These are phyloP conservation scores for Stemphylium beticola DNA, from an alignment of 2,329 filamentous ascomycete species.

Conservation along the genomic window DNA sequence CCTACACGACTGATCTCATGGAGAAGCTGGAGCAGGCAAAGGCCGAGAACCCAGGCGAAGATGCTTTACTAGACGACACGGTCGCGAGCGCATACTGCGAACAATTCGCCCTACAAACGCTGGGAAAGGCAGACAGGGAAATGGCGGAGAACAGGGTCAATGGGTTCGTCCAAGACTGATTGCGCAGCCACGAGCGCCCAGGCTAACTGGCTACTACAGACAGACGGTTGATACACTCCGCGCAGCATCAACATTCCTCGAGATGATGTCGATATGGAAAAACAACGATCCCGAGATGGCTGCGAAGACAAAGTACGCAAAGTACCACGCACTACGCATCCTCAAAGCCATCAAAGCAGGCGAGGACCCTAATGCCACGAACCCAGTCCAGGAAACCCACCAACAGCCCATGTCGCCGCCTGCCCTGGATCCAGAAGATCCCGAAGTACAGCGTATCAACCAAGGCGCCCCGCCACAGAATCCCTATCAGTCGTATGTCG, in stretches of 20 bases:
- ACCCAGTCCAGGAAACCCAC: constrained; percentile 69
- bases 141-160: constrained; percentile 84
- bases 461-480: constrained; percentile 38
- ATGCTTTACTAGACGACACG: constrained; percentile 82
- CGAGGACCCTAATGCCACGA: constrained; percentile 89
- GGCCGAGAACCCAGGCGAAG: constrained; percentile 74
- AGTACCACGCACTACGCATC: constrained; percentile 93
- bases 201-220: constrained; percentile 52
- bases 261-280: constrained; percentile 82
- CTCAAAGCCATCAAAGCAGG: constrained; percentile 88
- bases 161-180: constrained; percentile 57
- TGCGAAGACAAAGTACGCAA: constrained; percentile 93
- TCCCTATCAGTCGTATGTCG: constrained; percentile 60
- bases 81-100: constrained; percentile 92
- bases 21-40: constrained; percentile 89
- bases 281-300: constrained; percentile 75
- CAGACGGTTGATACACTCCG: constrained; percentile 95
- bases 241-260: constrained; percentile 90
- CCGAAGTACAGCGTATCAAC: constrained; percentile 65
- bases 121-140: constrained; percentile 81
- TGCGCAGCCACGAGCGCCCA: neutral
- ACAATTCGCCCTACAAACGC: constrained; percentile 89
- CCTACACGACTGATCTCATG: constrained; percentile 84
- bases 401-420: constrained; percentile 45
- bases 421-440: constrained; percentile 67